Base-by-base conservation (phyloP, 2,329 filamentous ascomycete genomes). In the Clarireedia hainanense region DNA sequence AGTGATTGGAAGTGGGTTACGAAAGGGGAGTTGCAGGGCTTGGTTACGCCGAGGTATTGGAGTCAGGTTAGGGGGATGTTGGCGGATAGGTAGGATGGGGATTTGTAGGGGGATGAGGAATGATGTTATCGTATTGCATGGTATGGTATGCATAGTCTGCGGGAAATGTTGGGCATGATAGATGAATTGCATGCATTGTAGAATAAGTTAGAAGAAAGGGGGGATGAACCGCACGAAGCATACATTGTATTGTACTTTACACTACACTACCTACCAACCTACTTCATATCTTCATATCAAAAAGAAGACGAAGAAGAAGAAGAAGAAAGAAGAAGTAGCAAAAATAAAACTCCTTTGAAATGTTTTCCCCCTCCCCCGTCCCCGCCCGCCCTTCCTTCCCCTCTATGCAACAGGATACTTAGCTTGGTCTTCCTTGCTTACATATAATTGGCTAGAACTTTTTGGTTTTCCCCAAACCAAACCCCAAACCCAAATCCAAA, bases 1-100 rank as follows among this genome's bases (percentile, higher is more conserved):
- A 77, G 79, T 53, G 90, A 96, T 70, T 99, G 94, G 75, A 84
- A 88, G 74, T 99, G 94, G 94, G 73, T 97, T 67, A 86, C 89
- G 24, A 91, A 87, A 72, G 89, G 96, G 60, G 94, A 99, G 79
- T 79, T 97, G 55, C 71, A 85, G 70, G 75, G 83, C 64, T 76
- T 78, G 61, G 79, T 96, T 46, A 73, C 79, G 27, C 71, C 73
- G 4, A 76, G 80, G 56, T 96, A 96, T 74, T 96, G 83, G 76
- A 79, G 75, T 60, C 79, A 80, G 56, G 80, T 96, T 61, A 83
- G 81, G 73, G 89, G 92, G 70, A 94, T 96, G 86, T 79, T 97
- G 73, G 80, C 84, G 23, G 84, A 89, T 65, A 80, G 89, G 75
- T 96, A 65, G 69, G 20, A 24, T 24, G 23, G n/a, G 15, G 5